Evolutionary conservation across 192 early-diverging fungal species (phyloP).

Genomic region (Coemansia sp.): DNA sequence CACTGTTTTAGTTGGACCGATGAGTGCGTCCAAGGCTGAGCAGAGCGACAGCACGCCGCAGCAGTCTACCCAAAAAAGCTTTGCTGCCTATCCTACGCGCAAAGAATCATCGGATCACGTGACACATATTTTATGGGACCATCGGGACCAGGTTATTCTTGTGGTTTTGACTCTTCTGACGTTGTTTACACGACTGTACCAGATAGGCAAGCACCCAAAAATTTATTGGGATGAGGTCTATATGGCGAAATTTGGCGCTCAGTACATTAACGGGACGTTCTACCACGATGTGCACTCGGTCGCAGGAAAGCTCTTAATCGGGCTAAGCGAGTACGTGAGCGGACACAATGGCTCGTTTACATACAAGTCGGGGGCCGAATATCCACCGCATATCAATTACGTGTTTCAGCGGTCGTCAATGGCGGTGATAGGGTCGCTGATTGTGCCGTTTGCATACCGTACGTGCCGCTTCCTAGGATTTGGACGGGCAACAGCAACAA

Average conservation of each 20-base stretch:
- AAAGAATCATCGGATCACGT: not conserved
- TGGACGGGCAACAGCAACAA: slow-evolving; percentile 38
- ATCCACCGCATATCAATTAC: slow-evolving; percentile 63
- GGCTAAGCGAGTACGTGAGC: slow-evolving; percentile 60
- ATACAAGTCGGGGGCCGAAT: slow-evolving; percentile 61
- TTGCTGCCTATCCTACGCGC: not conserved
- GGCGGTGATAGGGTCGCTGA: slow-evolving; percentile 61
- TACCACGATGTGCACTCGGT: slow-evolving; percentile 99
- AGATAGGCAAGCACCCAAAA: slow-evolving; percentile 56
- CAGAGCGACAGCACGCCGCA: too few species aligned
- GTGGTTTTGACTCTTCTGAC: slow-evolving; percentile 17
- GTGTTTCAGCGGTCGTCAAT: slow-evolving; percentile 62
- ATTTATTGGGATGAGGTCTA: slow-evolving; percentile 91
- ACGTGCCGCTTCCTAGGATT: slow-evolving; percentile 62
- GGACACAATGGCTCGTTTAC: slow-evolving; percentile 67
- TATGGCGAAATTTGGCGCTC: slow-evolving; percentile 94
- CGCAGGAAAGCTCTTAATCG: slow-evolving; percentile 76
- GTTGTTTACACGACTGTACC: slow-evolving; percentile 52
- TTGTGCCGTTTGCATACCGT: slow-evolving; percentile 67
- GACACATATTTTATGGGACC: not conserved
- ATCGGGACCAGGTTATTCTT: not conserved
- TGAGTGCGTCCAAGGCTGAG: too few species aligned
- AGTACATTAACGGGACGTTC: slow-evolving; percentile 90
- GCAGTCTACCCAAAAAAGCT: not conserved
- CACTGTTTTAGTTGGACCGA: too few species aligned